Evolutionary conservation across 2,329 filamentous ascomycete species (phyloP), one percentile per base, ranked within the genome.

Genomic region (Botrytis galanthina): DNA sequence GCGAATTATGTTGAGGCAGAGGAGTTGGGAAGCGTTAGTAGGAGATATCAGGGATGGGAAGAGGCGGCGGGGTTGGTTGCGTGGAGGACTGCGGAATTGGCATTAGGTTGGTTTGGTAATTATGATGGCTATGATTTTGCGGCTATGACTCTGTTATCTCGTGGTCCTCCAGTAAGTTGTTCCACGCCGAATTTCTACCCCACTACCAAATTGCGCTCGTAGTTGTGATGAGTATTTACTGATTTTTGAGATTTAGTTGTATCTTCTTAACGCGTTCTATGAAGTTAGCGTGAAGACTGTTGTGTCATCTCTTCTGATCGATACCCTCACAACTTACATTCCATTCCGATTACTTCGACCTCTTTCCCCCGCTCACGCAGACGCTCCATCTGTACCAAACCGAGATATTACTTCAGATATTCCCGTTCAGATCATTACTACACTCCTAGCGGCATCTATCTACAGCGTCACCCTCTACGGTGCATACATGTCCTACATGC

Each of bases 241-340:
- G 29, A 71, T n/a, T 42, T 22, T 71, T n/a, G 70, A 29, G 22
- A 9, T n/a, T 51, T 76, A 91, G 89, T 89, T 92, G 75, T 93
- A 92, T 80, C 89, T 98, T 61, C 86, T 97, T 42, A 86, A 86
- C 44, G 90, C 90, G 70, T 97, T 97, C 84, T 97, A 97, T 86
- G 83, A 86, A 51, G 86, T 97, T 77, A 87, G 88, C 39, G 84
- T 88, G 39, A 82, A 84, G 71, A 91, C 92, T 0, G 86, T 91
- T 32, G 79, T 90, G 44, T 84, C 87, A 57, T 89, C 89, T 51
- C 86, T 94, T 69, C 81, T 84, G 48, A 91, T 95, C 78, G 92
- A 95, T 78, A 84, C 92, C 70, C 78, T 91, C 74, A 89, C 93
- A 4, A 89, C 89, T 60, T 90, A 91, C 60, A 80, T 93, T 42